Percentiles rank a stretch among this genome's conserved stretches.
phyloP scores from a whole-genome alignment of 352 stramenopile genomes.

The Phytophthora boehmeriae region DNA sequence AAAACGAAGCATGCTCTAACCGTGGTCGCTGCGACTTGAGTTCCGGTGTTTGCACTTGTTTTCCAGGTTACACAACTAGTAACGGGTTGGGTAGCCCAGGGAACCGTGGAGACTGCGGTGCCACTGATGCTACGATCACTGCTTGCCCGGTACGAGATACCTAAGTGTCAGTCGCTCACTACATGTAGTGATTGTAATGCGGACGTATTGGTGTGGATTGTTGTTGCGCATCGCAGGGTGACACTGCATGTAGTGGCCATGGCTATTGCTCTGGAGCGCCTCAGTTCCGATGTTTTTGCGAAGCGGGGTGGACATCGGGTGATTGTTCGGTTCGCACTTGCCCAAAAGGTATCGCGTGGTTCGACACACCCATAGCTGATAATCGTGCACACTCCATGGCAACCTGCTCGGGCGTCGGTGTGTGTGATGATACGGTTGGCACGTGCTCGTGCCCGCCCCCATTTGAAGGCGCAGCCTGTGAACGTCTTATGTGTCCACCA shows the following conservation, averaged over 20 bases:
- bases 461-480: slow-evolving; percentile 73
- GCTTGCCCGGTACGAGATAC: slow-evolving; percentile 44
- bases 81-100: slow-evolving; percentile 53
- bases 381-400: slow-evolving; percentile 60
- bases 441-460: slow-evolving; percentile 65
- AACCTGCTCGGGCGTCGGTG: slow-evolving; percentile 69
- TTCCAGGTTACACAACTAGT: slow-evolving; percentile 78
- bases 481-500: slow-evolving; percentile 74
- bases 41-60: slow-evolving; percentile 89
- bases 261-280: slow-evolving; percentile 72
- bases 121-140: slow-evolving; percentile 52
- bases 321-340: slow-evolving; percentile 79
- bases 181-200: background rate
- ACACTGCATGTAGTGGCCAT: slow-evolving; percentile 71
- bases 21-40: slow-evolving; percentile 70
- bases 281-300: slow-evolving; percentile 77
- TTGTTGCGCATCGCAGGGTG: slow-evolving; percentile 31
- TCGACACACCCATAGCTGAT: slow-evolving; percentile 58
- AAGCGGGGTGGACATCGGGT: slow-evolving; percentile 59
- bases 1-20: slow-evolving; percentile 87
- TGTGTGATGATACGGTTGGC: slow-evolving; percentile 66
- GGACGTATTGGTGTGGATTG: slow-evolving; percentile 2
- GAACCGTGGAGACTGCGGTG: slow-evolving; percentile 75
- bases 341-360: slow-evolving; percentile 66
- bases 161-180: background rate